phyloP scores from a whole-genome alignment of 176 grass and related monocot genomes.

The Olyra latifolia region DNA sequence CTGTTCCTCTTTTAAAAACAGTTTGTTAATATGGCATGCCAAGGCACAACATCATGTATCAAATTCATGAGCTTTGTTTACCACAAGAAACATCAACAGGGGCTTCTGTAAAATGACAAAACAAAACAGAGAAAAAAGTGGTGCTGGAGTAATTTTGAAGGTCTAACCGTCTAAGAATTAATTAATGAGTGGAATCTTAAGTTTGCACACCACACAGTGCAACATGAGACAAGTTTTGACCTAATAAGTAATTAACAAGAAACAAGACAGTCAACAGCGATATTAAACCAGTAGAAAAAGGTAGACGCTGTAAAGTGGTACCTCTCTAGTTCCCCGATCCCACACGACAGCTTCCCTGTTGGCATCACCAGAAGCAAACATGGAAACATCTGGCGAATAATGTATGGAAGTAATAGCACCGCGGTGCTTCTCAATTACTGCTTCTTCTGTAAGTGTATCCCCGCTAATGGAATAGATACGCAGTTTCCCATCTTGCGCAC shows the following conservation, averaged over 20 bases:
- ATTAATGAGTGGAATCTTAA: neutral
- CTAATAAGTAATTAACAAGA: conserved; percentile 22
- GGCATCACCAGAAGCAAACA: conserved; percentile 91
- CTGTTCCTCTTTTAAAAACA: neutral
- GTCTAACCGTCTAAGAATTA: neutral
- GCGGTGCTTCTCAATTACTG: conserved; percentile 88
- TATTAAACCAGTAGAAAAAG: neutral
- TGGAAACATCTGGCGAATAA: conserved; percentile 89
- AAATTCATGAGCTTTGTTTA: conserved; percentile 4
- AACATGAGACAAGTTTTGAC: neutral
- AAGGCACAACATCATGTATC: neutral
- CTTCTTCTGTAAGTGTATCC: conserved; percentile 70
- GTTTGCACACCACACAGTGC: neutral
- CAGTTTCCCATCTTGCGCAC: conserved; percentile 91
- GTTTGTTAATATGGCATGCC: neutral
- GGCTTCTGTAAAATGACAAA: neutral
- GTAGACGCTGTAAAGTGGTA: conserved; percentile 19
- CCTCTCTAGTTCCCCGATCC: conserved; percentile 85
- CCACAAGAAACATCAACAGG: conserved; percentile 2
- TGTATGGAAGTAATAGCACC: conserved; percentile 84
- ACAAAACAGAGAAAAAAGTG: conserved; percentile 6
- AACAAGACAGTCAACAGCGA: neutral
- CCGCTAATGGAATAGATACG: conserved; percentile 71
- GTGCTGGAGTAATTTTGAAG: neutral
- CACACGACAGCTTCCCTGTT: conserved; percentile 98